Evolutionary conservation across 2,329 filamentous ascomycete species (phyloP), one percentile per base, ranked within the genome.

Genomic region (Talaromyces pinophilus): DNA sequence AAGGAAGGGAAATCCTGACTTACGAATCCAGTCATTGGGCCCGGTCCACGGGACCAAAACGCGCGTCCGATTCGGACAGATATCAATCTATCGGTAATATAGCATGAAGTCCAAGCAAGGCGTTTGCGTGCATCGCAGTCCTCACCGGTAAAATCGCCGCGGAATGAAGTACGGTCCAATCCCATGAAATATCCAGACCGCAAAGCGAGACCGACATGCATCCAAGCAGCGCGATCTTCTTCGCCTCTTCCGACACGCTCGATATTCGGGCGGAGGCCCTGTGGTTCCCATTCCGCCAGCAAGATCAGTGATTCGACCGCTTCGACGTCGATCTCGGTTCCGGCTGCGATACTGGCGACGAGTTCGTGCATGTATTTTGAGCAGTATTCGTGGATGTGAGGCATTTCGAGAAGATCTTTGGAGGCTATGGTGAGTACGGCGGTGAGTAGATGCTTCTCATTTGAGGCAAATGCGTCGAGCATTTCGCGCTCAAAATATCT

Each of bases 161-260:
- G 82, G 70, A 92, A 88, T 0, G 88, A 87, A 22, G 89, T 90
- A 67, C 87, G 83, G 72, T 92, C 90, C 19, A 92, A 81, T 1
- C 87, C 87, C 17, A 91, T 85, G 61, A 90, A 90, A 73, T 92
- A 92, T 0, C 86, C 89, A 2, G 90, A 85, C 6, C 90, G 84
- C 6, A 92, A 78, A 2, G 90, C 90, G 22, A 89, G 84, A 1
- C 90, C 90, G 5, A 91, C 88, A 71, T 91, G 87, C 89, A 92
- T 92, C 90, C 90, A 92, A 0, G 89, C 88, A 35, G 90, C 88
- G 54, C 90, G 85, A 71, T 92, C 89, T 73, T 92, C 90, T 74
- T 92, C 89, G 8, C 90, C 90, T 64, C 89, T 84, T 0, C 89
- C 90, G 22, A 92, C 87, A 30, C 85, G 82, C 38, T 87, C 87